phyloP scores from a whole-genome alignment of 345 rosid genomes.

The Raphanus sativus region DNA sequence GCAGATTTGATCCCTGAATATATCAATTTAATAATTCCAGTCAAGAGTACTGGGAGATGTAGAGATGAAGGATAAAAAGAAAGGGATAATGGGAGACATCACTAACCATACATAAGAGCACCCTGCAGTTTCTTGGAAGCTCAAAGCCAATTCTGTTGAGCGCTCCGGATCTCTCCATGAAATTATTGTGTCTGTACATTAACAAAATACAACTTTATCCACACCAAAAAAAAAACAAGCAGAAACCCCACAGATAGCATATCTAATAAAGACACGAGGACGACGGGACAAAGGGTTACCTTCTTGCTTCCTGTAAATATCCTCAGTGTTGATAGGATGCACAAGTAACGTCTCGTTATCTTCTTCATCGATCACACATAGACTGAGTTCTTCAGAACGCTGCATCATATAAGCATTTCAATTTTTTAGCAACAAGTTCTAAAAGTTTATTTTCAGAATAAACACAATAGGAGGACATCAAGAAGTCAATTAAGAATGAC shows the following conservation, averaged over 20 bases:
- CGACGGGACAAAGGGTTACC: slow-evolving; percentile 45
- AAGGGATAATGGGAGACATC: not conserved
- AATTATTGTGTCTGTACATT: slow-evolving; percentile 79
- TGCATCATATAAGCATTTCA: slow-evolving; percentile 40
- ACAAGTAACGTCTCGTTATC: slow-evolving; percentile 85
- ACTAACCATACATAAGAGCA: slow-evolving; percentile 83
- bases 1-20: slow-evolving; percentile 74
- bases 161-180: slow-evolving; percentile 96
- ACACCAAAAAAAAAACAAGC: not conserved
- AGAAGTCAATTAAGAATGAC: slow-evolving; percentile 23
- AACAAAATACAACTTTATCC: slow-evolving; percentile 17
- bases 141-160: slow-evolving; percentile 87
- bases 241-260: not conserved
- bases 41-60: slow-evolving; percentile 5
- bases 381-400: slow-evolving; percentile 85
- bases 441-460: not conserved
- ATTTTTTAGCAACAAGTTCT: slow-evolving; percentile 8
- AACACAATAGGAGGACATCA: slow-evolving; percentile 20
- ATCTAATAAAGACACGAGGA: not conserved
- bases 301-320: slow-evolving; percentile 97
- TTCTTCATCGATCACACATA: slow-evolving; percentile 90
- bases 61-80: not conserved
- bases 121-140: slow-evolving; percentile 94
- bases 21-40: not conserved
- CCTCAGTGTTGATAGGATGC: slow-evolving; percentile 86